Conservation (phyloP, 768 basidiomycete species). For the Tephrocybe sp. region DNA sequence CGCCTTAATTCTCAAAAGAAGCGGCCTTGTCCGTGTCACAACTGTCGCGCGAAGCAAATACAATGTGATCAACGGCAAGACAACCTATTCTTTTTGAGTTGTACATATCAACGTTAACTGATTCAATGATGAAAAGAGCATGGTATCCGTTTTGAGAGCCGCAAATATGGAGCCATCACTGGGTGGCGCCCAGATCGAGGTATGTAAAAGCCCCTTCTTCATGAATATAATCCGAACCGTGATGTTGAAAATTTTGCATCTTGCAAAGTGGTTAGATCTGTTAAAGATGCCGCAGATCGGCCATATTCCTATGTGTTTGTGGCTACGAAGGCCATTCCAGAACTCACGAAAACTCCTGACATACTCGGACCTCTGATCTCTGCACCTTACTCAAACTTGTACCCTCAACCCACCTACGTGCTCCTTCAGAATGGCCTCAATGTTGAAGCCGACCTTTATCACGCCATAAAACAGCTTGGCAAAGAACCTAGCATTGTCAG, state of each 20-base stretch:
- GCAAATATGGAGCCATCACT: conserved; percentile 55
- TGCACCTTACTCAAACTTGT: conserved; percentile 39
- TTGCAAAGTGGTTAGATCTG: conserved; percentile 52
- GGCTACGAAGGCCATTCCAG: conserved; percentile 73
- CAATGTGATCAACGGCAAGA: conserved; percentile 45
- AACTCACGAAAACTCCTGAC: conserved; percentile 52
- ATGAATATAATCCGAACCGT: not conserved
- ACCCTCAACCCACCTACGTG: conserved; percentile 56
- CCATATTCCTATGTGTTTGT: conserved; percentile 65
- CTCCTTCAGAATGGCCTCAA: conserved; percentile 72
- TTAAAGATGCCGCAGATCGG: conserved; percentile 59
- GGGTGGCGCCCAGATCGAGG: conserved; percentile 66
- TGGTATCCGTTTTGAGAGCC: conserved; percentile 56
- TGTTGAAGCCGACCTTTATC: conserved; percentile 65
- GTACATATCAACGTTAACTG: not conserved
- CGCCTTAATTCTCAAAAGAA: conserved; percentile 52
- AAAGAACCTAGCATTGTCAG: conserved; percentile 51
- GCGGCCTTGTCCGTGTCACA: conserved; percentile 62
- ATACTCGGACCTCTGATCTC: conserved; percentile 57
- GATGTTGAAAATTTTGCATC: not conserved
- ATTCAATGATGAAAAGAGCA: conserved; percentile 31
- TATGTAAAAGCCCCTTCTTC: conserved; percentile 27
- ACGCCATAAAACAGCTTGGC: conserved; percentile 41
- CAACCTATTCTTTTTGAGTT: not conserved
- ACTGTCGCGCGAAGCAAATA: conserved; percentile 75